Evolutionary conservation across 140 eudicot species (phyloP).

Genomic region (Senecio squalidus): DNA sequence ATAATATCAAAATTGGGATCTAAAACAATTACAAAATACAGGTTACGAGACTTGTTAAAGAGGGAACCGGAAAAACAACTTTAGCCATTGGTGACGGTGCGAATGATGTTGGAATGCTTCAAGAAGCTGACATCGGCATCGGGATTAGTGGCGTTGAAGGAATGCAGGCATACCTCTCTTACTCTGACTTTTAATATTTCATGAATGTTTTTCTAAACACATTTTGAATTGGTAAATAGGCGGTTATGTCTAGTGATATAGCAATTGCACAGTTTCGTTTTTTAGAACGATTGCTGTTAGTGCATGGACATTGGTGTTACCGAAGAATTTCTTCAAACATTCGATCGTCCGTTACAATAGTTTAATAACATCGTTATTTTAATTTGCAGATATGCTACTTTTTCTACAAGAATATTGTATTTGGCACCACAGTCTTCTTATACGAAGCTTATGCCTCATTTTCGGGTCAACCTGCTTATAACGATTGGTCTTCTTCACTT

Average conservation of each 20-base stretch:
- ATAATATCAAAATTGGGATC: background rate
- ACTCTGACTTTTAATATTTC: background rate
- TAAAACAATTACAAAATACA: slow-evolving; percentile 19
- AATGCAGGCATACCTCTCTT: slow-evolving; percentile 75
- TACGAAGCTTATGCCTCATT: slow-evolving; percentile 76
- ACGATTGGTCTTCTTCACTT: slow-evolving; percentile 95
- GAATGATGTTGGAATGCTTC: slow-evolving; percentile 98
- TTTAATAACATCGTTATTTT: background rate
- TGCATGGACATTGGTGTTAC: slow-evolving; percentile 99
- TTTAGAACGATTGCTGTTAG: slow-evolving; percentile 84
- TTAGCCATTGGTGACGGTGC: slow-evolving; percentile 97
- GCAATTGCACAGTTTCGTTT: slow-evolving; percentile 93
- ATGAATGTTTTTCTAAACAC: background rate
- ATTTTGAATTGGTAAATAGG: slow-evolving; percentile 31
- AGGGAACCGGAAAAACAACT: slow-evolving; percentile 76
- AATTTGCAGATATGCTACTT: slow-evolving; percentile 84
- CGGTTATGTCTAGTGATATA: slow-evolving; percentile 96
- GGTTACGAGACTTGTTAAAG: slow-evolving; percentile 93
- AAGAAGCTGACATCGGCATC: slow-evolving; percentile 97
- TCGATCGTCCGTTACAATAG: background rate
- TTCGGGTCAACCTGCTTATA: slow-evolving; percentile 83
- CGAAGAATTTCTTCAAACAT: slow-evolving; percentile 79
- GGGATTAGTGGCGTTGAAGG: slow-evolving; percentile 99
- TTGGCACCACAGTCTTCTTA: slow-evolving; percentile 71
- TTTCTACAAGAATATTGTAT: slow-evolving; percentile 79